Percentiles rank a stretch among this genome's conserved stretches.
phyloP scores from a whole-genome alignment of 2,329 filamentous ascomycete species.

The Aureobasidium pullulans region DNA sequence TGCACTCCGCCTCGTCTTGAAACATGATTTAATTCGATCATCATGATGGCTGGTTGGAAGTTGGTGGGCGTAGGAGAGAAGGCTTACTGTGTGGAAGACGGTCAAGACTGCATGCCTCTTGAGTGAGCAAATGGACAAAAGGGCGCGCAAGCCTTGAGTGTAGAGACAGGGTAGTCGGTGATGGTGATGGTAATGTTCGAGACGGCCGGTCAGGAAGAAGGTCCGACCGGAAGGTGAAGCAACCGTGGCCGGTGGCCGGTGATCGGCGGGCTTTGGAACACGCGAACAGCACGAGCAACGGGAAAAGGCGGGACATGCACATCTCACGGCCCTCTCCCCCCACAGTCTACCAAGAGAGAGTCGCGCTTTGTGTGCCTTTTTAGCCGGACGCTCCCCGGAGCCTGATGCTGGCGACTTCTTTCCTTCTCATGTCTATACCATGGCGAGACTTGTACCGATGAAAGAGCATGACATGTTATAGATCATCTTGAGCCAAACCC shows the following conservation, averaged over 20 bases:
- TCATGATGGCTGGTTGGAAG: not conserved
- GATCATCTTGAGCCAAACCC: not conserved
- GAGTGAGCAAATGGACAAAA: not conserved
- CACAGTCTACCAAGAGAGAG: not conserved
- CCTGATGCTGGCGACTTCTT: not conserved
- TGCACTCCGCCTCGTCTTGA: conserved; percentile 19
- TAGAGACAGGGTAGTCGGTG: not conserved
- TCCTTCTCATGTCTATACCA: not conserved
- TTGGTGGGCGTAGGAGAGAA: not conserved
- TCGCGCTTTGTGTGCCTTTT: not conserved
- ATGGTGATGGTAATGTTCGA: not conserved
- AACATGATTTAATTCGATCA: conserved; percentile 17
- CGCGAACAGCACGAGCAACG: not conserved
- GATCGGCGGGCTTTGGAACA: not conserved
- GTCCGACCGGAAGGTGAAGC: not conserved
- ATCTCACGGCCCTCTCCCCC: not conserved
- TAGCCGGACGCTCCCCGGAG: not conserved
- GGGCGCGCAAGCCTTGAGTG: not conserved
- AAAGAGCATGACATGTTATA: not conserved
- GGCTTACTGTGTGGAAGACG: not conserved
- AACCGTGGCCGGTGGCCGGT: not conserved
- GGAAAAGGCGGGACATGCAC: not conserved
- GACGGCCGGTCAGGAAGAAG: not conserved
- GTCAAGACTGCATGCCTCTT: not conserved
- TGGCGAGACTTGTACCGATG: not conserved